phyloP scores from a whole-genome alignment of 1,139 yeast genomes.

The Wickerhamiella pararugosa region DNA sequence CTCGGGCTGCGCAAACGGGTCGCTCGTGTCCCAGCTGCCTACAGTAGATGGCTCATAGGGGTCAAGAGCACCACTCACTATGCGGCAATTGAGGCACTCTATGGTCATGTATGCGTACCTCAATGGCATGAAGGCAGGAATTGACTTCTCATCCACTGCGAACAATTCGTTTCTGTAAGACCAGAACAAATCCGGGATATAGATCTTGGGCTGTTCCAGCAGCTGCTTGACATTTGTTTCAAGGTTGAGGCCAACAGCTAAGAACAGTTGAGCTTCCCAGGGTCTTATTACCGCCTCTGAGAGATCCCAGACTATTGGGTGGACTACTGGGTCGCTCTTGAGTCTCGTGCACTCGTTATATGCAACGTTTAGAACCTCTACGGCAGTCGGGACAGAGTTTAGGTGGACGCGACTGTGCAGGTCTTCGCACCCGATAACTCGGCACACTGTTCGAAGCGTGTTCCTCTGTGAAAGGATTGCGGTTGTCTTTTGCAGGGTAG shows the following conservation, averaged over 20 bases:
- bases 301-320: conserved; percentile 11
- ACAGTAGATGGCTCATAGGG: background rate
- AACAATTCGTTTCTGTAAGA: conserved; percentile 13
- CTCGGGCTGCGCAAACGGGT: too few relatives aligned
- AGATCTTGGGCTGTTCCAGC: background rate
- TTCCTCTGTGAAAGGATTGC: background rate
- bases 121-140: conserved; percentile 17
- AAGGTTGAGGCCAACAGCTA: conserved; percentile 9
- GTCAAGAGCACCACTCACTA: background rate
- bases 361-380: conserved; percentile 18
- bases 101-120: conserved; percentile 14
- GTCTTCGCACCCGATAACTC: conserved; percentile 22
- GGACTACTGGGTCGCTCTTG: conserved; percentile 9
- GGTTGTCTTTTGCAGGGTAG: background rate
- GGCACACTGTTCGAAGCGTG: conserved; percentile 14
- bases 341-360: conserved; percentile 16
- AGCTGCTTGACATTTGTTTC: background rate
- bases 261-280: conserved; percentile 12
- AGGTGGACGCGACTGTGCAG: conserved; percentile 15
- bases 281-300: conserved; percentile 8
- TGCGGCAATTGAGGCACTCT: conserved; percentile 15
- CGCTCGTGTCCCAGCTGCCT: too few relatives aligned
- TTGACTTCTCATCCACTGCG: conserved; percentile 8
- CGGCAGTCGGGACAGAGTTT: conserved; percentile 17
- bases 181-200: conserved; percentile 12